These are phyloP conservation scores for Clitopilus passeckerianus DNA, from an alignment of 768 basidiomycete species.

Conservation along the genomic window DNA sequence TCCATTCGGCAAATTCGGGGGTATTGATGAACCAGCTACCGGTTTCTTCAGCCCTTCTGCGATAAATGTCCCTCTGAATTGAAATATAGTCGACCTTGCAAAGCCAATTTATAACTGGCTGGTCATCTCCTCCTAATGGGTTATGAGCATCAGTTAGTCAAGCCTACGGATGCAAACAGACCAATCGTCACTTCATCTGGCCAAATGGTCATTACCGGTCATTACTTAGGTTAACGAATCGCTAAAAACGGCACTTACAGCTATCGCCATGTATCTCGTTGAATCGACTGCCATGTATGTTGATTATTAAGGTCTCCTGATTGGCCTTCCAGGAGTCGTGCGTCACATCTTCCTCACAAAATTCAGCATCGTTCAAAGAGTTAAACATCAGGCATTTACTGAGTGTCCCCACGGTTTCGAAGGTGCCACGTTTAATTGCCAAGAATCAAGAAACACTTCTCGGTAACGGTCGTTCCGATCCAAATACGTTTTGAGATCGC, in stretches of 20 bases:
- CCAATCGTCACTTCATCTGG: neutral
- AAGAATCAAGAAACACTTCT: too few species aligned
- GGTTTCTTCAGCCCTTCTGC: neutral
- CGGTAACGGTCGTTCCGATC: too few species aligned
- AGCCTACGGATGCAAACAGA: neutral
- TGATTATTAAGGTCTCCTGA: too few species aligned
- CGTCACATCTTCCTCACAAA: too few species aligned
- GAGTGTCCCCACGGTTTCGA: too few species aligned
- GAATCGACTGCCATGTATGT: neutral
- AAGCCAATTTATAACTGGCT: neutral
- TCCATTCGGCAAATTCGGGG: neutral
- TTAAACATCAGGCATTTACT: too few species aligned
- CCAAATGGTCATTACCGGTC: neutral
- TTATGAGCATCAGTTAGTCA: neutral
- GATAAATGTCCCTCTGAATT: neutral
- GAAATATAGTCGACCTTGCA: neutral
- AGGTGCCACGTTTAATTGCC: too few species aligned
- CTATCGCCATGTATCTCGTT: neutral
- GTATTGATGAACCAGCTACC: neutral
- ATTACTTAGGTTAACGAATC: too few species aligned
- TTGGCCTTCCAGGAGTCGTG: too few species aligned
- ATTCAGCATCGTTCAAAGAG: too few species aligned
- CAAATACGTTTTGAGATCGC: too few species aligned
- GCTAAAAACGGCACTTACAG: neutral
- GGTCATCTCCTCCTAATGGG: neutral